Evolutionary conservation across 164 flowering plant species (phyloP), one percentile per base, ranked within the genome.

Genomic region (Tinospora cordifolia): DNA sequence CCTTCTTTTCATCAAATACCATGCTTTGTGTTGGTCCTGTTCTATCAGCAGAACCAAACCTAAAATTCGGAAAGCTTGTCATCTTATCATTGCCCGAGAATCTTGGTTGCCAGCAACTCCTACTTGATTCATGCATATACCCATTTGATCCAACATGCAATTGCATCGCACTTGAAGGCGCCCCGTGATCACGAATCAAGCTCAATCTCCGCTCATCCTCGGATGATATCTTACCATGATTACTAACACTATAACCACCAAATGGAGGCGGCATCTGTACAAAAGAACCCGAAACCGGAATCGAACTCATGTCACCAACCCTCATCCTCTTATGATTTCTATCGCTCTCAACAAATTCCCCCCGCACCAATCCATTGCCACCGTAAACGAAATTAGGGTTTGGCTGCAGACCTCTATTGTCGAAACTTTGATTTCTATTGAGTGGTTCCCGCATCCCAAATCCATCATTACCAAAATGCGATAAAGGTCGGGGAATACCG

Each of bases 171-270:
- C 72, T 71, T 3, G 63, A 15, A 11, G 64, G 71, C n/a, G 66
- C 72, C 3, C 98, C 98, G 67, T 90, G 95, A 74, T 89, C 89
- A 6, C 89, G 87, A 68, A 90, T 81, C 81, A 91, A 72, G 78
- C 80, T 84, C 84, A 89, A 81, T 65, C 91, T 79, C 46, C 96
- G 83, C 83, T 88, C 93, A 63, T 86, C 79, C 24, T 86, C 93
- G 0, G 51, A 46, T 0, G 74, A 79, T 2, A 65, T 11, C 54
- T 66, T 73, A 10, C 59, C 24, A 12, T 54, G 57, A 62, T 63
- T 74, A n/a, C n/a, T n/a, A 57, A 36, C 44, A 72, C 15, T 25
- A 66, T 71, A 72, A 54, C 36, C 59, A 30, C 54, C 15, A 62
- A 34, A 19, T 2, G 68, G 67, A 1, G 63, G 69, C 3, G 63